phyloP scores from a whole-genome alignment of 1,139 yeast genomes.

The Taphrina pruni region DNA sequence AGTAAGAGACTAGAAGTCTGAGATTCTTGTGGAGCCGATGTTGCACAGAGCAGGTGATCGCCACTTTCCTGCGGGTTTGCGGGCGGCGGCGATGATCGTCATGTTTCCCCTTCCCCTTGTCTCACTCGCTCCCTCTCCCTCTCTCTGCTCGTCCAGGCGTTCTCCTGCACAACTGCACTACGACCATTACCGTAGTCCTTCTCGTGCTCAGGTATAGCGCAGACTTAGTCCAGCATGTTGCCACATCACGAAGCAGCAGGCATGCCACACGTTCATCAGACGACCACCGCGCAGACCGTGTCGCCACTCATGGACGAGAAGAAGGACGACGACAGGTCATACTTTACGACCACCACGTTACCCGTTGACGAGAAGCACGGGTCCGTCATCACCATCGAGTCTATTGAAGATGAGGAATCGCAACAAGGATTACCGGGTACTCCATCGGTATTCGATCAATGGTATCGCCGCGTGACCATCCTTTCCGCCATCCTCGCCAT shows the following conservation, averaged over 20 bases:
- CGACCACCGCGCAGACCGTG: not conserved
- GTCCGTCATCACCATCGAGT: constrained; percentile 2
- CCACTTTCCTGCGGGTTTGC: no score
- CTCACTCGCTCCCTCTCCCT: no score
- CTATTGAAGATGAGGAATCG: not conserved
- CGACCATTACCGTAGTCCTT: not conserved
- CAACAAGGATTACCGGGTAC: not conserved
- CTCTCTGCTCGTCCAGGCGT: not conserved
- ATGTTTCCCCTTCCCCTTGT: no score
- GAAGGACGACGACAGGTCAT: not conserved
- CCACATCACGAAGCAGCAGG: constrained; percentile 19
- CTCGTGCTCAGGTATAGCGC: no score
- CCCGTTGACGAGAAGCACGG: not conserved
- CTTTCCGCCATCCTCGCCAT: not conserved
- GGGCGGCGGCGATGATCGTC: no score
- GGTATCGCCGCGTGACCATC: not conserved
- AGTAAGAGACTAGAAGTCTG: no score
- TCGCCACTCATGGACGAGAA: constrained; percentile 2
- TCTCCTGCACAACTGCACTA: not conserved
- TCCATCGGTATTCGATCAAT: not conserved
- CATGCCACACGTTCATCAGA: not conserved
- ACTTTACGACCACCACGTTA: not conserved
- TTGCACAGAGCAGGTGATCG: no score
- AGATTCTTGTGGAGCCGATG: no score
- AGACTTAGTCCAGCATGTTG: not conserved